phyloP scores from a whole-genome alignment of 1,139 yeast genomes.

The Nakaseomyces nivariensis region DNA sequence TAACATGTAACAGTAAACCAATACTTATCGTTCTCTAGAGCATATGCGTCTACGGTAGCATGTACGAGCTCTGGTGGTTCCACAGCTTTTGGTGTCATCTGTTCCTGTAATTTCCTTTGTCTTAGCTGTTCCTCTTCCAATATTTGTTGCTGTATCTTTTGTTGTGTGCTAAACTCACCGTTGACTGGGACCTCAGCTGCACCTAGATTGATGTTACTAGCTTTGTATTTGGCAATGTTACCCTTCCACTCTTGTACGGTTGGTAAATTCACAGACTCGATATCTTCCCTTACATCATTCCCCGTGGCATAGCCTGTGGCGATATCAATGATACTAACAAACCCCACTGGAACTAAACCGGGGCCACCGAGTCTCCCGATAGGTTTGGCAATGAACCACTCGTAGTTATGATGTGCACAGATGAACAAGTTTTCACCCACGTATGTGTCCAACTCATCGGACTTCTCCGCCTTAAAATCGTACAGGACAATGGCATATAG shows the following conservation, averaged over 20 bases:
- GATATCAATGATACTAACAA: constrained; percentile 77
- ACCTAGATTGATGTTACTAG: constrained; percentile 66
- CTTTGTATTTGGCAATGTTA: constrained; percentile 85
- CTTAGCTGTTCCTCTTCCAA: neutral
- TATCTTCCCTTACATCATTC: constrained; percentile 42
- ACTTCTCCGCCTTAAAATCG: constrained; percentile 80
- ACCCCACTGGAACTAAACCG: constrained; percentile 86
- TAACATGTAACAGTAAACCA: constrained; percentile 75
- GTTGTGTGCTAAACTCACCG: constrained; percentile 3
- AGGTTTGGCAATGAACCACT: constrained; percentile 97
- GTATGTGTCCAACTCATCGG: constrained; percentile 72
- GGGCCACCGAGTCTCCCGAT: constrained; percentile 94
- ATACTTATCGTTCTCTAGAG: constrained; percentile 76
- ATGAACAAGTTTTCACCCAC: constrained; percentile 87
- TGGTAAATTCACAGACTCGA: constrained; percentile 63
- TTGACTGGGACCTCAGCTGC: constrained; percentile 24
- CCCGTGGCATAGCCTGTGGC: constrained; percentile 45
- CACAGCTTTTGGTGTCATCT: constrained; percentile 12
- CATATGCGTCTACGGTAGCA: constrained; percentile 73
- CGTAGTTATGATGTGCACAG: constrained; percentile 92
- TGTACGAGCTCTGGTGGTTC: constrained; percentile 33
- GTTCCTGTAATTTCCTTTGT: constrained; percentile 8
- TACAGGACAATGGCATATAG: constrained; percentile 62
- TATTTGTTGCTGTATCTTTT: constrained; percentile 7
- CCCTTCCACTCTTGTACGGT: constrained; percentile 94